Base-by-base conservation (phyloP, 202 grass and related monocot genomes). In the Cymbopogon flexuosus region DNA sequence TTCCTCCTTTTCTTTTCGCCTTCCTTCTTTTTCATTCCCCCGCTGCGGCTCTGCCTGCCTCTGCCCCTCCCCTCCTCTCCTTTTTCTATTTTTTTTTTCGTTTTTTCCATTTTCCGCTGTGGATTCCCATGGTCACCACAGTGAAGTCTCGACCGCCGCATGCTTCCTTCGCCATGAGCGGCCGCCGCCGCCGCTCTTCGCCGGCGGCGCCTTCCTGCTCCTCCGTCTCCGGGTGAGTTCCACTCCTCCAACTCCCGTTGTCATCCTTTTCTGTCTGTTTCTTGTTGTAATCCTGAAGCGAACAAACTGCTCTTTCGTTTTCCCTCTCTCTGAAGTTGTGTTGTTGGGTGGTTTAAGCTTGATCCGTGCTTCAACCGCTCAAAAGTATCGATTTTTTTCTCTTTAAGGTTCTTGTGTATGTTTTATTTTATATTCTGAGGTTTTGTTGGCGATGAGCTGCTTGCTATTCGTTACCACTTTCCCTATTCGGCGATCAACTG, bases 61-160 rank as follows among this genome's bases (percentile, higher is more conserved):
- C 82, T 67, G 72, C 68, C 83, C 49, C 46, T 61, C 23, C 54
- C 29, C 81, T 60, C 75, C 12, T 11, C 10, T 51, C 63, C 22
- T 40, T 49, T 76, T 63, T 62, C 35, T 78, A 33, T 75, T 56
- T 68, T 68, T 62, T 62, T 68, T 36, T 43, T 46, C 57, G 39
- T 40, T 14, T 14, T 57, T 81, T 36, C 36, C 37, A n/a, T 60
- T 73, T 77, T 63, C 59, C 71, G 64, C 45, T 39, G 85, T 76
- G 90, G 83, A 96, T 96, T 96, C 93, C 90, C 65, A 90, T 88
- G 83, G 87, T 79, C 65, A 33, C 81, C 68, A 58, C 73, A 68
- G 64, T 89, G 78, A 77, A 91, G 84, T 87, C 84, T 89, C 67
- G 68, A 37, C 79, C 57, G 59, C 68, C 65, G 46, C 70, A 73